phyloP scores from a whole-genome alignment of 176 grass and related monocot genomes.

The Eragrostis nindensis region DNA sequence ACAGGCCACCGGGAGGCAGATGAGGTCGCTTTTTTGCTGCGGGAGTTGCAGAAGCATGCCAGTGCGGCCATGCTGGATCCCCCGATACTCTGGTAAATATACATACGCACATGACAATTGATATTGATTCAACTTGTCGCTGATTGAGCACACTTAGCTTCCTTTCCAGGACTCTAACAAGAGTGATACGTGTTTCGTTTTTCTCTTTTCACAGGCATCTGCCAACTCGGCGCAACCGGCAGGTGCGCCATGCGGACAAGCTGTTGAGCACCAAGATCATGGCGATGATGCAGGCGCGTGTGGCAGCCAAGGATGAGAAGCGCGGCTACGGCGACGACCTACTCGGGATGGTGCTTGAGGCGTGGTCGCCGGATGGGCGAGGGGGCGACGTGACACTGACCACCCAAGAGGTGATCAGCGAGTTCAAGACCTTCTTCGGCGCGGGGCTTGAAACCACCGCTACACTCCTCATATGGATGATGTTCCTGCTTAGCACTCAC shows the following conservation, averaged over 20 bases:
- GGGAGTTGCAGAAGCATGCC: constrained; percentile 35
- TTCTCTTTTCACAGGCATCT: constrained; percentile 22
- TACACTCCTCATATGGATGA: constrained; percentile 39
- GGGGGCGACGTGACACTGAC: constrained; percentile 8
- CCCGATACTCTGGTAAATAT: constrained; percentile 26
- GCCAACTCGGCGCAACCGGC: constrained; percentile 35
- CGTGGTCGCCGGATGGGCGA: neutral
- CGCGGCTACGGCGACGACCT: constrained; percentile 38
- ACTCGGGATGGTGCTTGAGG: constrained; percentile 45
- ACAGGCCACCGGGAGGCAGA: constrained; percentile 9
- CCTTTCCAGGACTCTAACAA: too few relatives aligned
- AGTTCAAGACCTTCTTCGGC: constrained; percentile 59
- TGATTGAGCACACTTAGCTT: too few relatives aligned
- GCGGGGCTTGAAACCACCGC: constrained; percentile 50
- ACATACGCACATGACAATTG: neutral
- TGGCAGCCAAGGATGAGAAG: neutral
- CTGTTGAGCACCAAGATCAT: constrained; percentile 19
- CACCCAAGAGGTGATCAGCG: constrained; percentile 49
- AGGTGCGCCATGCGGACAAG: constrained; percentile 16
- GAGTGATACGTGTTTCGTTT: neutral
- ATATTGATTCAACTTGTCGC: too few relatives aligned
- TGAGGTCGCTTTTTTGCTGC: constrained; percentile 24
- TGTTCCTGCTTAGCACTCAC: constrained; percentile 50
- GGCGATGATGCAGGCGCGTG: constrained; percentile 26
- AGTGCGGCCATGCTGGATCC: constrained; percentile 14